phyloP scores from a whole-genome alignment of 805 yeast species.

The Yamadazyma akitaensis region DNA sequence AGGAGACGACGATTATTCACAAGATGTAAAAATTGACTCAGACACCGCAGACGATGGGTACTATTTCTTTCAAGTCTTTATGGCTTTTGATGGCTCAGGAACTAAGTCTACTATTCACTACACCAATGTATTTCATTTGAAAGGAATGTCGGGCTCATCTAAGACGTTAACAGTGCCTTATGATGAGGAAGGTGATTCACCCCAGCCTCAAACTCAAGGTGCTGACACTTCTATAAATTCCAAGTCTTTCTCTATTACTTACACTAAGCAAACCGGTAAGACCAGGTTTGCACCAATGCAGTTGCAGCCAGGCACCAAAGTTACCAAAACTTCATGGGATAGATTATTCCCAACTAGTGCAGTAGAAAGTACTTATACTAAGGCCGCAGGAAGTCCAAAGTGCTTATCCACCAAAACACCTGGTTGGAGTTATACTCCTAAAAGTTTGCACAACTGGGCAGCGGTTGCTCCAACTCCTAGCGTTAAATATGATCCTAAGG shows the following conservation, averaged over 20 bases:
- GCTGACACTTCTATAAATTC: constrained; percentile 24
- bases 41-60: constrained; percentile 57
- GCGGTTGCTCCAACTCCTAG: constrained; percentile 68
- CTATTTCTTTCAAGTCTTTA: constrained; percentile 69
- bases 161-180: constrained; percentile 38
- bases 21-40: constrained; percentile 43
- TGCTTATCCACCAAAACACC: constrained; percentile 71
- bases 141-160: constrained; percentile 72
- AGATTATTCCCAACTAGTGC: constrained; percentile 66
- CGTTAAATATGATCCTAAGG: constrained; percentile 59
- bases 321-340: constrained; percentile 63
- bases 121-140: constrained; percentile 59
- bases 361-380: constrained; percentile 47
- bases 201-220: constrained; percentile 29
- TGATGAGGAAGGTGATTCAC: constrained; percentile 39
- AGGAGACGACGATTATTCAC: constrained; percentile 18
- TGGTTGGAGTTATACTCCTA: constrained; percentile 73
- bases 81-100: constrained; percentile 31
- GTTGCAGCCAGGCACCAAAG: constrained; percentile 72
- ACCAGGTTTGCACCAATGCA: constrained; percentile 93
- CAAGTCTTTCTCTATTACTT: constrained; percentile 63
- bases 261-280: constrained; percentile 73
- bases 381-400: constrained; percentile 43
- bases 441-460: constrained; percentile 66
- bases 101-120: constrained; percentile 59